Percentiles rank a stretch among this genome's conserved stretches.
Evolutionary conservation across 495 filamentous ascomycete genomes (phyloP).

Genomic region (Aspergillus saccharolyticus): DNA sequence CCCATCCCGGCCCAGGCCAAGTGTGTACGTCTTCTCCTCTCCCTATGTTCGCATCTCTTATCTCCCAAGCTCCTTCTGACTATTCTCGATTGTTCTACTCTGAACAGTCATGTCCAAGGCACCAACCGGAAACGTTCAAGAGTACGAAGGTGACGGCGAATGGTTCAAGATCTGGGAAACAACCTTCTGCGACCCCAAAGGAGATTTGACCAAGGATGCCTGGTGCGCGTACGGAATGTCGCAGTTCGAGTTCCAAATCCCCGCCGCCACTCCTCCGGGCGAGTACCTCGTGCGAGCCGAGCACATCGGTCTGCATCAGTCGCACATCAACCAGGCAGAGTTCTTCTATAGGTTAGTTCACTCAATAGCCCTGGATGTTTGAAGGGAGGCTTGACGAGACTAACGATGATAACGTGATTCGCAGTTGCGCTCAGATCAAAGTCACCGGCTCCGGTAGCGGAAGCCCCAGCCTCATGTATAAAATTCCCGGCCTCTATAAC

Average conservation of each 20-base stretch:
- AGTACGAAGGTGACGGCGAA: constrained; percentile 41
- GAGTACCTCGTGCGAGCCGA: constrained; percentile 61
- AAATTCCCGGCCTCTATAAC: constrained; percentile 51
- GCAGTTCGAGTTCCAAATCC: constrained; percentile 42
- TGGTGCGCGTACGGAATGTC: constrained; percentile 18
- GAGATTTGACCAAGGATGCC: constrained; percentile 26
- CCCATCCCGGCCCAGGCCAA: constrained; percentile 21
- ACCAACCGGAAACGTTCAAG: constrained; percentile 30
- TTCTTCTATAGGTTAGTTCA: constrained; percentile 19
- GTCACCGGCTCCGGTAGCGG: constrained; percentile 50
- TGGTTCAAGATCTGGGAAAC: constrained; percentile 52
- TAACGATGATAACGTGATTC: too few species aligned
- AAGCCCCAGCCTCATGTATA: constrained; percentile 38
- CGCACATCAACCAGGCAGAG: constrained; percentile 18
- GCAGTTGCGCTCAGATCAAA: constrained; percentile 52
- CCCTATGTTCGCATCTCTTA: too few species aligned
- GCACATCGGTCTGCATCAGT: constrained; percentile 40
- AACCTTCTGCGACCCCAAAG: constrained; percentile 20
- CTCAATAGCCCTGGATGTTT: too few species aligned
- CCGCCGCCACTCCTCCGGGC: constrained; percentile 47
- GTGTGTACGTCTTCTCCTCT: constrained; percentile 22
- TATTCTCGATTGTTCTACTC: constrained; percentile 26
- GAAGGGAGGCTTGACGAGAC: too few species aligned
- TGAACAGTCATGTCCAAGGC: constrained; percentile 41
- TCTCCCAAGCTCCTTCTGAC: constrained; percentile 16